Conservation (phyloP, 2,329 filamentous ascomycete species). For the Purpureocillium takamizusanense region DNA sequence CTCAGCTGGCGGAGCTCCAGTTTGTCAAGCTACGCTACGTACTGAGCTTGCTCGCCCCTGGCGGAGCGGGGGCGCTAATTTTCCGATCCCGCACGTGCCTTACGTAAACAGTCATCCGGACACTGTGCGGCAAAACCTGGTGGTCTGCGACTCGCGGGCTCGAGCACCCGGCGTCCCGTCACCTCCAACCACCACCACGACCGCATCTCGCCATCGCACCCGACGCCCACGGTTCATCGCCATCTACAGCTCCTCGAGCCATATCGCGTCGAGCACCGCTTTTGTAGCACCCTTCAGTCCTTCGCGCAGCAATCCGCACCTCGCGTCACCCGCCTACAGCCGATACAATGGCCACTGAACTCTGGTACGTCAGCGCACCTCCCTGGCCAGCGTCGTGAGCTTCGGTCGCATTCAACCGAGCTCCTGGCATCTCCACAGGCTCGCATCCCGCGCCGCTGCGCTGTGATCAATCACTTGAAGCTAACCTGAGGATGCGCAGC, state of each 20-base stretch:
- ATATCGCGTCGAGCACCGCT: slow-evolving; percentile 3
- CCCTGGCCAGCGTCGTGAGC: slow-evolving; percentile 19
- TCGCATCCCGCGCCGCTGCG: not conserved
- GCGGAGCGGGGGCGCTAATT: not conserved
- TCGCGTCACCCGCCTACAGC: slow-evolving; percentile 16
- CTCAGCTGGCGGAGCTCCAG: too few species aligned
- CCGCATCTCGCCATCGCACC: slow-evolving; percentile 15
- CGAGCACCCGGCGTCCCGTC: slow-evolving; percentile 21
- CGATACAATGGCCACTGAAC: slow-evolving; percentile 66
- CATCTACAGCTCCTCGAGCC: slow-evolving; percentile 13
- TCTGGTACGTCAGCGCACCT: slow-evolving; percentile 58
- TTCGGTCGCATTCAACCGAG: slow-evolving; percentile 19
- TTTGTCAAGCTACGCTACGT: too few species aligned
- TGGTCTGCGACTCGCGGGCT: slow-evolving; percentile 22
- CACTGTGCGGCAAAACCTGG: slow-evolving; percentile 29
- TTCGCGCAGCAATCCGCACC: slow-evolving; percentile 8
- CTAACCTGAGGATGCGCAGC: slow-evolving; percentile 48
- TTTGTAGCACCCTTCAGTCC: not conserved
- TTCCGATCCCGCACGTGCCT: slow-evolving; percentile 10
- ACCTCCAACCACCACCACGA: slow-evolving; percentile 22
- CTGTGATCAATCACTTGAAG: slow-evolving; percentile 13
- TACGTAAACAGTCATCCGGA: slow-evolving; percentile 16
- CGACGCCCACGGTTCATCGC: slow-evolving; percentile 13
- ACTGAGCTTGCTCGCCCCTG: too few species aligned
- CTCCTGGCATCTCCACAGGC: slow-evolving; percentile 15